A percentile compares a stretch with the other conserved stretches of the same genome.
These are phyloP conservation scores for Saturnispora diversa DNA, from an alignment of 805 yeast species.

Conservation along the genomic window DNA sequence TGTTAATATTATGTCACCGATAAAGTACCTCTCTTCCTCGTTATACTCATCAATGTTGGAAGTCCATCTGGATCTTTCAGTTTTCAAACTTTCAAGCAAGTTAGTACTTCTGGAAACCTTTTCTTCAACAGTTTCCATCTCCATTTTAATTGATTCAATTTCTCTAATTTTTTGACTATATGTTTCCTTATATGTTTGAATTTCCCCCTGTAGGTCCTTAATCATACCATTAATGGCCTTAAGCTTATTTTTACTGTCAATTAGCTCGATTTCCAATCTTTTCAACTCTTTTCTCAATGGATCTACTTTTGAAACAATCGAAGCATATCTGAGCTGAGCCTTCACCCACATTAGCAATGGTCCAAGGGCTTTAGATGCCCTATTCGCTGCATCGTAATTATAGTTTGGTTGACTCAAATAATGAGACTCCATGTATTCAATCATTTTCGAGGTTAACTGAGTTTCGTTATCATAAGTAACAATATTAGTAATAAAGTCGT, in stretches of 20 bases:
- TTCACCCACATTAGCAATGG: slow-evolving; percentile 83
- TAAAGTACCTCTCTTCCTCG: slow-evolving; percentile 35
- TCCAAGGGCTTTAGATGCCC: slow-evolving; percentile 95
- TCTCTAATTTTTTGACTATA: slow-evolving; percentile 75
- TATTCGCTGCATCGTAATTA: slow-evolving; percentile 62
- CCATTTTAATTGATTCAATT: slow-evolving; percentile 63
- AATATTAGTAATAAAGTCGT: slow-evolving; percentile 79
- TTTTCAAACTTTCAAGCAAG: slow-evolving; percentile 53
- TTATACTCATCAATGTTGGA: slow-evolving; percentile 44
- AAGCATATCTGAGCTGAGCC: slow-evolving; percentile 77
- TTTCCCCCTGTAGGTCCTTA: slow-evolving; percentile 57
- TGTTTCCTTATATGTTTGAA: slow-evolving; percentile 54
- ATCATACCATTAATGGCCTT: slow-evolving; percentile 79
- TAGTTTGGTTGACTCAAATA: slow-evolving; percentile 60
- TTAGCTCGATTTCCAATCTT: slow-evolving; percentile 49
- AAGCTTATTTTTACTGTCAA: slow-evolving; percentile 57
- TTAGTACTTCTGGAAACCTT: slow-evolving; percentile 56
- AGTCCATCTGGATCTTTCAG: slow-evolving; percentile 74
- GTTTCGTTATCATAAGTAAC: slow-evolving; percentile 61
- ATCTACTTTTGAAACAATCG: slow-evolving; percentile 59
- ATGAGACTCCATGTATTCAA: slow-evolving; percentile 46
- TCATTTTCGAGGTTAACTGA: slow-evolving; percentile 46
- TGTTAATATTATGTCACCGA: slow-evolving; percentile 59
- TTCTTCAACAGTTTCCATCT: slow-evolving; percentile 52
- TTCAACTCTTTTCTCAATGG: slow-evolving; percentile 66